Evolutionary conservation across 2,329 filamentous ascomycete genomes (phyloP).

Genomic region (Apiospora arundinis): DNA sequence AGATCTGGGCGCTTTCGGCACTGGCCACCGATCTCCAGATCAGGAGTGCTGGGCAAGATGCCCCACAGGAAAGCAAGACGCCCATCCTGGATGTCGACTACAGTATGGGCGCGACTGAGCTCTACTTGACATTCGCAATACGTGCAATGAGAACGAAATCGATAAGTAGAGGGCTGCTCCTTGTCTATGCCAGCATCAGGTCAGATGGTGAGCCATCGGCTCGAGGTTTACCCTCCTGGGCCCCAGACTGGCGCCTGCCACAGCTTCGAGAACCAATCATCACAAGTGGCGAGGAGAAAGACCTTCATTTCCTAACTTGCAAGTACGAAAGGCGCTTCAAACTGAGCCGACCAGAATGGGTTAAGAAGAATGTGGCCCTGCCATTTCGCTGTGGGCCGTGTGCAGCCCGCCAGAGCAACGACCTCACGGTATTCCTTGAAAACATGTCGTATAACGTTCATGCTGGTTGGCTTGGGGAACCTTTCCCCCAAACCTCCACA

Average conservation of each 20-base stretch:
- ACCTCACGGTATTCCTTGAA: background rate
- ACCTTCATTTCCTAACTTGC: background rate
- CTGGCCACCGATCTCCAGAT: background rate
- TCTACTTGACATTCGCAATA: background rate
- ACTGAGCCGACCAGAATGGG: no score
- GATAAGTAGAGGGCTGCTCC: background rate
- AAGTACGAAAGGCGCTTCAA: no score
- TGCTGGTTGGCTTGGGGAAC: background rate
- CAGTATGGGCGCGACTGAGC: background rate
- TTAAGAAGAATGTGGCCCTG: no score
- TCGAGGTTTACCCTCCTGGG: background rate
- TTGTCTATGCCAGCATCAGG: background rate
- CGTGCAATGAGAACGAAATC: rapidly evolving
- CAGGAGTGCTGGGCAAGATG: rapidly evolving
- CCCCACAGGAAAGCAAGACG: rapidly evolving
- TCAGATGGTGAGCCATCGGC: background rate
- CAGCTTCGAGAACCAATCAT: background rate
- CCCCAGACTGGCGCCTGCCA: background rate
- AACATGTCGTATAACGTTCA: background rate
- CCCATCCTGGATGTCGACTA: background rate
- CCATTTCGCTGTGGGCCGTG: background rate
- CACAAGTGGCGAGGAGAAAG: no score
- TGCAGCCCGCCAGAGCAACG: background rate
- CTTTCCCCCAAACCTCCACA: background rate
- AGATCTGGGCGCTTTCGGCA: background rate